Conservation (phyloP, 2,329 filamentous ascomycete genomes). For the Pseudohalonectria lignicola region DNA sequence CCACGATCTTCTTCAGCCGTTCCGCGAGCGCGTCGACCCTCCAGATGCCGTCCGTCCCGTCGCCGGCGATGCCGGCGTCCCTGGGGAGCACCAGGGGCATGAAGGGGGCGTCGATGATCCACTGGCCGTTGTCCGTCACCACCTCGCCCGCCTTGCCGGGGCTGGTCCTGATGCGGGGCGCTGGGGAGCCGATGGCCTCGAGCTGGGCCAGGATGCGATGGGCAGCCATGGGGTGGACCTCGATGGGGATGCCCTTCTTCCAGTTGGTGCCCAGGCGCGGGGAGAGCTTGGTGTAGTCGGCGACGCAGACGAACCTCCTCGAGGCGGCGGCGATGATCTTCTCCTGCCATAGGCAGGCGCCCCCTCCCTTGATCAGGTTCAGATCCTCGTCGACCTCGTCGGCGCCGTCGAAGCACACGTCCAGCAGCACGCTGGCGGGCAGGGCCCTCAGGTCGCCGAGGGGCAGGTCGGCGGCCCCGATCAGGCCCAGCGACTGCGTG, state of each 20-base stretch:
- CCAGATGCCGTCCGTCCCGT: constrained; percentile 60
- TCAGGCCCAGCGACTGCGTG: constrained; percentile 79
- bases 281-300: constrained; percentile 85
- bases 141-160: constrained; percentile 72
- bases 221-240: constrained; percentile 79
- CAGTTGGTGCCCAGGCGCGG: constrained; percentile 63
- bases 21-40: constrained; percentile 66
- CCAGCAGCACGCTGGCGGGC: constrained; percentile 47
- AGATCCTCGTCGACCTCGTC: constrained; percentile 93
- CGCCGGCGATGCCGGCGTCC: constrained; percentile 31
- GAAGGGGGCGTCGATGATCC: constrained; percentile 90
- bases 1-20: constrained; percentile 69
- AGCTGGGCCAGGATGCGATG: constrained; percentile 67
- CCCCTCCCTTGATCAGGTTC: constrained; percentile 96
- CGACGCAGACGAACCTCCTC: constrained; percentile 66
- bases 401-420: constrained; percentile 91
- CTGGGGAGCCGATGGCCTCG: constrained; percentile 57
- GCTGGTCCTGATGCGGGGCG: constrained; percentile 62
- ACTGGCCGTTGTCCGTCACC: constrained; percentile 72
- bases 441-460: constrained; percentile 71
- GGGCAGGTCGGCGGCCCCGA: constrained; percentile 65
- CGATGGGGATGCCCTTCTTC: constrained; percentile 79
- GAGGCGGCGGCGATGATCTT: constrained; percentile 84
- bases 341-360: constrained; percentile 95
- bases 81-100: constrained; percentile 53